Conservation (phyloP, 176 grass and related monocot species). For the Avena eriantha region DNA sequence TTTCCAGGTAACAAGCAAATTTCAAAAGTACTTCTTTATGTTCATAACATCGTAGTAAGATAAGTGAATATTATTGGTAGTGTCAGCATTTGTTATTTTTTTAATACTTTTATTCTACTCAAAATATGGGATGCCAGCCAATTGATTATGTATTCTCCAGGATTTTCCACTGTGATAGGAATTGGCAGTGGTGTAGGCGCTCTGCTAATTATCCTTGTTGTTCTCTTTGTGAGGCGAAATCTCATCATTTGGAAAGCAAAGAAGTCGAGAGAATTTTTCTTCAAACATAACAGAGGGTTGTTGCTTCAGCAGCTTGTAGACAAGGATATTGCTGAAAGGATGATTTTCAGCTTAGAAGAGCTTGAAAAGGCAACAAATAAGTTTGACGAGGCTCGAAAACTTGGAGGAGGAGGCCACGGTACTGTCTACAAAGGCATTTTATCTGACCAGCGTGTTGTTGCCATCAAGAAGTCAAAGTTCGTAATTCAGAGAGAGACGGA, state of each 20-base stretch:
- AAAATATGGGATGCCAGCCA: no score
- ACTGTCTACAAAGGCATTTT: constrained; percentile 63
- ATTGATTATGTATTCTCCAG: constrained; percentile 1
- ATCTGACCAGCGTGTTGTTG: constrained; percentile 45
- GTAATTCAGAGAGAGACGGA: constrained; percentile 49
- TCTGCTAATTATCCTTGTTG: constrained; percentile 33
- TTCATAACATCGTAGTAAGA: neutral
- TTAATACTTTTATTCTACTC: no score
- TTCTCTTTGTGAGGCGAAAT: constrained; percentile 39
- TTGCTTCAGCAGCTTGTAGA: constrained; percentile 43
- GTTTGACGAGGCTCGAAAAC: constrained; percentile 42
- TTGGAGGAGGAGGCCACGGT: constrained; percentile 52
- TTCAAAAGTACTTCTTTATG: neutral
- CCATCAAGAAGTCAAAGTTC: constrained; percentile 62
- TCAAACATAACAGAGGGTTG: constrained; percentile 50
- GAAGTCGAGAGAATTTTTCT: constrained; percentile 53
- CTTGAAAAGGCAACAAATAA: constrained; percentile 59
- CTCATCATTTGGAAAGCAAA: constrained; percentile 35
- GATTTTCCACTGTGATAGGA: neutral
- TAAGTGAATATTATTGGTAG: neutral
- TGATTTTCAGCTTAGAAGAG: constrained; percentile 51
- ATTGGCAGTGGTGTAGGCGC: neutral
- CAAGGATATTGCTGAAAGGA: constrained; percentile 50
- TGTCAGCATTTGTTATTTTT: neutral
- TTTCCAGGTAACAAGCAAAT: neutral